Evolutionary conservation across 2,329 filamentous ascomycete genomes (phyloP).

Genomic region (Aspergillus uvarum): DNA sequence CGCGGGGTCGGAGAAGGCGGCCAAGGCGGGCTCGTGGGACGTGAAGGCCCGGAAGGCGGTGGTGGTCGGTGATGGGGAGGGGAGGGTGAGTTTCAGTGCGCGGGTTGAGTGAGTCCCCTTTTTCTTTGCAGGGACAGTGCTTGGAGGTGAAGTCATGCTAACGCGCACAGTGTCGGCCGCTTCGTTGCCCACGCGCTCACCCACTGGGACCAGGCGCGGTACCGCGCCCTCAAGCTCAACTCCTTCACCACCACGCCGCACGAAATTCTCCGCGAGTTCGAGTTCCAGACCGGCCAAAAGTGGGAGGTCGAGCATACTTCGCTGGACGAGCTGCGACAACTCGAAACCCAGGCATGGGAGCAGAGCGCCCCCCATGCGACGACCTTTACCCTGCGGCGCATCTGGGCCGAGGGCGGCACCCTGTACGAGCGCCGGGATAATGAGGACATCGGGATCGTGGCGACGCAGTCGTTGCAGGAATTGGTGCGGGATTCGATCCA

Average conservation of each 20-base stretch:
- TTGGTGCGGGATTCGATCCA: constrained; percentile 40
- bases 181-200: constrained; percentile 63
- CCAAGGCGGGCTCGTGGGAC: constrained; percentile 59
- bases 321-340: constrained; percentile 53
- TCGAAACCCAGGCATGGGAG: constrained; percentile 62
- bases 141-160: no score
- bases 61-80: constrained; percentile 62
- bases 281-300: constrained; percentile 60
- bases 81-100: constrained; percentile 65
- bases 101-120: constrained; percentile 72
- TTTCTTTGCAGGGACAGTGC: no score
- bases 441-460: constrained; percentile 54
- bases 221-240: constrained; percentile 64
- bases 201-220: constrained; percentile 55
- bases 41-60: constrained; percentile 57
- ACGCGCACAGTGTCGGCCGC: constrained; percentile 58
- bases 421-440: constrained; percentile 70
- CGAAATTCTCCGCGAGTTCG: constrained; percentile 65
- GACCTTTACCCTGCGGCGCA: constrained; percentile 61
- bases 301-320: constrained; percentile 58
- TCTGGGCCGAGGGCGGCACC: constrained; percentile 72
- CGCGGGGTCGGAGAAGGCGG: constrained; percentile 32
- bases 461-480: constrained; percentile 55
- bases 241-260: constrained; percentile 68
- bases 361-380: constrained; percentile 54